A percentile compares a stretch with the other conserved stretches of the same genome.
phyloP scores from a whole-genome alignment of 2,329 filamentous ascomycete species.

The Sclerotinia nivalis region DNA sequence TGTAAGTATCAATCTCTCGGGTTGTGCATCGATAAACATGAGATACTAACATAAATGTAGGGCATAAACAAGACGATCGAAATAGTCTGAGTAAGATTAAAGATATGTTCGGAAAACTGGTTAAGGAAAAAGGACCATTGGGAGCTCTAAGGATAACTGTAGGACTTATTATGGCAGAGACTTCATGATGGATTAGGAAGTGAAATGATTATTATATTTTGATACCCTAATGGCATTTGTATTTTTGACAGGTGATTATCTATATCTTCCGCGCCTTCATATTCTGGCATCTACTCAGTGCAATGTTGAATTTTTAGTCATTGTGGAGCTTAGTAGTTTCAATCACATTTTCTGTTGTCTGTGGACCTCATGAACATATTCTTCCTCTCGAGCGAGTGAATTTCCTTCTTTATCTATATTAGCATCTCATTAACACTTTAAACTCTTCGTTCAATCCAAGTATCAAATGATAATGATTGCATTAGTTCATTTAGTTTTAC shows the following conservation, averaged over 20 bases:
- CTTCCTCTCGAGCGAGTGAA: neutral
- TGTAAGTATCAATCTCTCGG: constrained; percentile 53
- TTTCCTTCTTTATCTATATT: too few relatives aligned
- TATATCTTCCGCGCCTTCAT: neutral
- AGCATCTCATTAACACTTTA: too few relatives aligned
- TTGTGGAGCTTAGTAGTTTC: neutral
- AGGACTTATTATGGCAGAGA: constrained; percentile 50
- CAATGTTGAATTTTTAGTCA: neutral
- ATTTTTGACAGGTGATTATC: too few relatives aligned
- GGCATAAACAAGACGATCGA: constrained; percentile 60
- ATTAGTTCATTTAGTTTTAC: neutral
- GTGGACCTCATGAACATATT: too few relatives aligned
- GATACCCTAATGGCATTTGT: neutral
- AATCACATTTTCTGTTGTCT: too few relatives aligned
- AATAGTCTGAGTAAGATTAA: constrained; percentile 60
- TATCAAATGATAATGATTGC: neutral
- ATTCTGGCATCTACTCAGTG: neutral
- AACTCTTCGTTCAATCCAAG: too few relatives aligned
- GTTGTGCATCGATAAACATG: neutral
- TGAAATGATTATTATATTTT: neutral
- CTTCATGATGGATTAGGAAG: constrained; percentile 1
- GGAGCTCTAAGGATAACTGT: constrained; percentile 61
- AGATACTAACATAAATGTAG: constrained; percentile 43
- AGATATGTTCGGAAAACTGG: constrained; percentile 59
- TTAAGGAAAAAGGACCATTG: constrained; percentile 56